Percentiles rank a stretch among this genome's conserved stretches.
Evolutionary conservation across 768 basidiomycete species (phyloP).

Genomic region (Auriscalpium vulgare): DNA sequence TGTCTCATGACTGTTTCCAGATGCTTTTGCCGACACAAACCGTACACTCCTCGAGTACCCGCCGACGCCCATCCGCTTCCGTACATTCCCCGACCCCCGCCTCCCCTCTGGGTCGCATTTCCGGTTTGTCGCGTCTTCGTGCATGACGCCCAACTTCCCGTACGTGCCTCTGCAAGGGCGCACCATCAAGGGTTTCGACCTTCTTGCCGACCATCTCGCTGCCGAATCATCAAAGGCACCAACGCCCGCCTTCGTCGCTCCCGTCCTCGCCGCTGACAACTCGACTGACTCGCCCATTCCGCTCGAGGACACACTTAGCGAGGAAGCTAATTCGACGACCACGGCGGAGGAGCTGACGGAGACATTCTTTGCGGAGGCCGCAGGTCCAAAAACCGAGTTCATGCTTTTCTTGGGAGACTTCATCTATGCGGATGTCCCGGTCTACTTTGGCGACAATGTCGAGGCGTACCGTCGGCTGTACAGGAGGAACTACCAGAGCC

Average conservation of each 20-base stretch:
- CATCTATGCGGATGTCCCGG: constrained; percentile 68
- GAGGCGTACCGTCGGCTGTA: constrained; percentile 61
- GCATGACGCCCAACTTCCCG: constrained; percentile 66
- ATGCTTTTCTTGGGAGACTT: constrained; percentile 68
- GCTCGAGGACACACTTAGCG: not conserved
- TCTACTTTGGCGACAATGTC: constrained; percentile 48
- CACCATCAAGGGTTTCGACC: constrained; percentile 56
- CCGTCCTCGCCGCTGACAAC: constrained; percentile 1
- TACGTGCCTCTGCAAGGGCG: constrained; percentile 48
- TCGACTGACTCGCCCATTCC: not conserved
- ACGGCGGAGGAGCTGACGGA: constrained; percentile 5
- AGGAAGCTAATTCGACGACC: not conserved
- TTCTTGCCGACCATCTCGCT: constrained; percentile 49
- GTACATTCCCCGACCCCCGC: constrained; percentile 67
- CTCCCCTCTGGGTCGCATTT: constrained; percentile 47
- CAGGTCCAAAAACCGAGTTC: constrained; percentile 37
- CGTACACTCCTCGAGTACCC: constrained; percentile 44
- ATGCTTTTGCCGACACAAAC: constrained; percentile 35
- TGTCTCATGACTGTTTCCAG: constrained; percentile 20
- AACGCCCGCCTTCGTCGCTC: constrained; percentile 2
- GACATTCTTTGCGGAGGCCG: not conserved
- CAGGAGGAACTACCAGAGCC: constrained; percentile 55
- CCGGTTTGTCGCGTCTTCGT: constrained; percentile 63
- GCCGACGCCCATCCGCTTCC: constrained; percentile 46
- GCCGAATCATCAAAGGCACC: constrained; percentile 14